Evolutionary conservation across 768 basidiomycete genomes (phyloP), one percentile per base, ranked within the genome.

Genomic region (Naganishia vishniacii): DNA sequence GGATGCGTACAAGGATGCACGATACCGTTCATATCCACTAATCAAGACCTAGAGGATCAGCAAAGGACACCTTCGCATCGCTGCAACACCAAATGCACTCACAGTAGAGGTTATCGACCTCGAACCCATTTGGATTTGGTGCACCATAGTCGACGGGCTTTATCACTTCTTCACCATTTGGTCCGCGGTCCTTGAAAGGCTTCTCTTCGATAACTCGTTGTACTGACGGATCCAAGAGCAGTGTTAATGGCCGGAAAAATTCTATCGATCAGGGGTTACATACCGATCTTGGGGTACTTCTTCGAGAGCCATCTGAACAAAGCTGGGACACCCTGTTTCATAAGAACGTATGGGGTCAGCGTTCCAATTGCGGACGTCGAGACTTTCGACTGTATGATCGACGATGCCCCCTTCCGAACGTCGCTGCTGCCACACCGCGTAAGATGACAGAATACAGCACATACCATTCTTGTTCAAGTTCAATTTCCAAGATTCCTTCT

Each of bases 1-100:
- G 95, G 95, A 75, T 99, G 95, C 0, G 95, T 99, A 83, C 95
- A 98, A 0, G 95, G 95, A 78, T 99, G 95, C 12, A 99, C 95
- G 76, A 98, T 98, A 69, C 91, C 95, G 77, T 99, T 99, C 95
- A 99, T 98, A 75, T 99, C 94, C 45, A 99, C 75, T 76, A 23
- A 15, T 29, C 16, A 48, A 16, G 25, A 28, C 18, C 31, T 25
- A 31, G 26, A 47, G 45, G 16, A 37, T 12, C 20, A 31, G 4
- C 31, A 29, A 13, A 28, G 32, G 34, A 12, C 20, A 34, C 11
- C 4, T 25, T 13, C 32, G n/a, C 13, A 26, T 56, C 8, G 4
- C n/a, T 5, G 29, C 49, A 59, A 15, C 62, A 26, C 1, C 31
- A 16, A n/a, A 2, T 13, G 13, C 23, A 72, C 74, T 49, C 42